Base-by-base conservation (phyloP, 1,284 basidiomycete species). In the Xerocomus nothofagi region DNA sequence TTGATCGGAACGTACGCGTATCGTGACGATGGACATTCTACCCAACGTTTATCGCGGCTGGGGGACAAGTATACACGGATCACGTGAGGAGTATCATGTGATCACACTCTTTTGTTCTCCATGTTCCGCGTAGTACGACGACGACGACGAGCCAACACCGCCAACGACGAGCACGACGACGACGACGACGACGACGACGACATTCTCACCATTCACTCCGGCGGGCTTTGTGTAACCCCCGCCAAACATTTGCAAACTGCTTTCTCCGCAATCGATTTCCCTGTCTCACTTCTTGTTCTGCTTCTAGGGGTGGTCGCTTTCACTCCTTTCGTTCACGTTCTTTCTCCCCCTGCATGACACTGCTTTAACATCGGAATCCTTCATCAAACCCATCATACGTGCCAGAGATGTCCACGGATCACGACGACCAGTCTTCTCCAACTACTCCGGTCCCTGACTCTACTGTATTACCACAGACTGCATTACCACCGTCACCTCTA, bases 11-110 rank as follows among this genome's bases (percentile, higher is more conserved):
- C 56, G 50, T 54, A 83, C 82, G 57, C 85, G 72, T 27, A 87
- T 87, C 9, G 84, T 84, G 45, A 88, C 84, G 58, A 86, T 82
- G 39, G 86, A 86, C 79, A 81, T 84, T 29, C 40, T 48, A 15
- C 3, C 4, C 24, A 24, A 24, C 21, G 36, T 7, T 10, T 10
- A 23, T 38, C 8, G 18, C 23, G 8, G 12, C 14, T n/a, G 7
- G n/a, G 8, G 8, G 8, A 26, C 11, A 4, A 27, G 27, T 11
- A 27, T 9, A 21, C 34, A 43, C 1, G 24, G 14, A 12, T 52
- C 60, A 63, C 62, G 53, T 61, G 58, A 27, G 0, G 3, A 1
- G 6, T 3, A 6, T 6, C 59, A 63, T 42, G 52, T 61, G 61
- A 50, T 39, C 4, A 7, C 20, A 49, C 20, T 46, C 50, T 63